phyloP scores from a whole-genome alignment of 2,329 filamentous ascomycete genomes.

The Metarhizium anisopliae region DNA sequence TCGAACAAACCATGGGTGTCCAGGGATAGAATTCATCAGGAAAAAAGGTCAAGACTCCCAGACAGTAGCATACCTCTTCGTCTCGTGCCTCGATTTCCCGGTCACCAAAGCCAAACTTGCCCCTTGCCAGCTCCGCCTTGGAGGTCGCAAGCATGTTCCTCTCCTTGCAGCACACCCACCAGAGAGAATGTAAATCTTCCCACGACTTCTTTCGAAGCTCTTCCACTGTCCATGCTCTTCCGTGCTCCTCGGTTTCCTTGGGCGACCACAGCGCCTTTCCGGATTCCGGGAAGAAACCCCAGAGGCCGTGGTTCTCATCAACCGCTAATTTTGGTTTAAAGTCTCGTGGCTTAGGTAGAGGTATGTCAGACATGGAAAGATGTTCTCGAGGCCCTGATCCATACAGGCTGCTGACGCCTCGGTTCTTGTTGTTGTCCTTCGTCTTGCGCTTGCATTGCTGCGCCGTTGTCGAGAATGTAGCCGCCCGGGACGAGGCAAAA shows the following conservation, averaged over 20 bases:
- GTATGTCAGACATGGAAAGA: slow-evolving; percentile 63
- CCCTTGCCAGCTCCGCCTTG: slow-evolving; percentile 54
- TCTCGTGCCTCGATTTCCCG: slow-evolving; percentile 57
- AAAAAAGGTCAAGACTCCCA: neutral
- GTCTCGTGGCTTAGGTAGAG: slow-evolving; percentile 62
- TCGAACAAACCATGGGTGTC: neutral
- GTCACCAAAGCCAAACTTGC: slow-evolving; percentile 66
- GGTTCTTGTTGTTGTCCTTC: slow-evolving; percentile 68
- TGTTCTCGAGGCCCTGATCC: slow-evolving; percentile 66
- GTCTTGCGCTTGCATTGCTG: slow-evolving; percentile 38
- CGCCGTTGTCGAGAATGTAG: slow-evolving; percentile 46
- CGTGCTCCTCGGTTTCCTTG: slow-evolving; percentile 61
- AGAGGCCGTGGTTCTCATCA: slow-evolving; percentile 77
- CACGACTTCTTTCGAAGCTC: slow-evolving; percentile 86
- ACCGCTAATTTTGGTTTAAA: slow-evolving; percentile 48
- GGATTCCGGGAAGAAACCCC: slow-evolving; percentile 76
- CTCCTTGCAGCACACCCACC: slow-evolving; percentile 92
- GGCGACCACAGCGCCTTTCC: slow-evolving; percentile 63
- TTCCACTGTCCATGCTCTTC: slow-evolving; percentile 73
- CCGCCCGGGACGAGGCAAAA: slow-evolving; percentile 9
- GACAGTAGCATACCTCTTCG: slow-evolving; percentile 47
- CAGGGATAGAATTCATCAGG: neutral
- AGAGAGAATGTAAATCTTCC: slow-evolving; percentile 85
- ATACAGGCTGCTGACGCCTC: slow-evolving; percentile 75
- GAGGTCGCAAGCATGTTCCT: slow-evolving; percentile 82